Evolutionary conservation across 106 monocot species (phyloP), one percentile per base, ranked within the genome.

Genomic region (Dioscorea alata): DNA sequence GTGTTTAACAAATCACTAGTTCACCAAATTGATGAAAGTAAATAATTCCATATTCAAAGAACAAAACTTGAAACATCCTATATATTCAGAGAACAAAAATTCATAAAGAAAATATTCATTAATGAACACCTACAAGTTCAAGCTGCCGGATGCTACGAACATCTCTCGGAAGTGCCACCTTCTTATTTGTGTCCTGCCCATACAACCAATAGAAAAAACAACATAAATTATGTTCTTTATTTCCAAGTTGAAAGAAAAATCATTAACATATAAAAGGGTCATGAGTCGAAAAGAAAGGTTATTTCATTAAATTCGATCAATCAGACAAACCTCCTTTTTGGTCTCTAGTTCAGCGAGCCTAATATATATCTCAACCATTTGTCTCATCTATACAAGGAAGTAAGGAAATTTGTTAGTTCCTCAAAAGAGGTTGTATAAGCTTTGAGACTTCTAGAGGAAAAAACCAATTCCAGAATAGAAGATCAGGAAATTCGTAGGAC

Each of bases 271-370:
- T 42, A 42, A 6, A 42, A 42, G 42, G 42, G 5, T 0, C 42
- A 42, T 10, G 10, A 42, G 42, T 42, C 10, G 6, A 42, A 42
- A 42, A 3, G 42, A 3, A 42, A 42, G 42, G 42, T 42, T 2
- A 8, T 42, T 42, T 6, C 10, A 42, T 42, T 42, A 42, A 42
- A 42, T 10, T 42, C 1, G 6, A 42, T 0, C 42, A 42, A 42
- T 42, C 42, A 42, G 6, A 6, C 42, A 42, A 42, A 99, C 97
- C 97, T 99, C 97, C 70, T 99, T 99, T 77, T 70, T 99, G 2
- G 92, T 90, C 77, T 99, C 97, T 61, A 99, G 71, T 74, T 99
- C 97, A 69, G 97, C 92, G 73, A 99, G 89, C 72, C 87, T 99
- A 50, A 99, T 99, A 74, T 99, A 99, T 60, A 89, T 75, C 53